phyloP scores from a whole-genome alignment of 192 early-diverging fungal species.

The Diversispora epigaea region DNA sequence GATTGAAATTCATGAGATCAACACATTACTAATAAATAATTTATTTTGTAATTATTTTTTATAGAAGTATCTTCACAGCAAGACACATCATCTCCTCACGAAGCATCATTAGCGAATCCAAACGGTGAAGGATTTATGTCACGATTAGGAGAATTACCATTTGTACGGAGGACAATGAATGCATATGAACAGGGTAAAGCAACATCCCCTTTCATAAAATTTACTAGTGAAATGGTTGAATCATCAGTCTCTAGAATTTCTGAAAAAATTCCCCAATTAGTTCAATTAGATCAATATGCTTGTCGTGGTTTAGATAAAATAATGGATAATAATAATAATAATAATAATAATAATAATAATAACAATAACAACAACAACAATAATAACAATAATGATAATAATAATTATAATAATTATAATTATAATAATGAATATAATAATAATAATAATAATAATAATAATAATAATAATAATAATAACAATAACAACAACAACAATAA shows the following conservation, averaged over 20 bases:
- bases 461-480: background rate
- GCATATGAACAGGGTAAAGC: slow-evolving; percentile 16
- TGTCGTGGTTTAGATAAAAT: background rate
- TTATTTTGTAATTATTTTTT: too few relatives aligned
- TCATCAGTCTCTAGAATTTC: background rate
- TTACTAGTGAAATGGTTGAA: background rate
- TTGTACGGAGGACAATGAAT: slow-evolving; percentile 2
- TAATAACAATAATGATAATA: background rate
- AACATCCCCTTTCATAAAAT: slow-evolving; percentile 11
- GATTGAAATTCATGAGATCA: too few relatives aligned
- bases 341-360: slow-evolving; percentile 7
- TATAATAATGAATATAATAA: background rate
- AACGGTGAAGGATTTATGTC: background rate
- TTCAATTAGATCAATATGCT: too few relatives aligned
- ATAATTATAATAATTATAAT: background rate
- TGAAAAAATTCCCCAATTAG: background rate
- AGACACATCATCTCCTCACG: background rate
- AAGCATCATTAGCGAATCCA: background rate
- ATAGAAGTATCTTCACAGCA: too few relatives aligned
- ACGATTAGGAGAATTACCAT: too few relatives aligned
- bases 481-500: too few relatives aligned
- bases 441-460: background rate
- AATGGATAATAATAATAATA: background rate
- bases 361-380: too few relatives aligned
- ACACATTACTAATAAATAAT: too few relatives aligned